These are phyloP conservation scores for Melanopsichium pennsylvanicum DNA, from an alignment of 1,284 basidiomycete genomes.

Conservation along the genomic window DNA sequence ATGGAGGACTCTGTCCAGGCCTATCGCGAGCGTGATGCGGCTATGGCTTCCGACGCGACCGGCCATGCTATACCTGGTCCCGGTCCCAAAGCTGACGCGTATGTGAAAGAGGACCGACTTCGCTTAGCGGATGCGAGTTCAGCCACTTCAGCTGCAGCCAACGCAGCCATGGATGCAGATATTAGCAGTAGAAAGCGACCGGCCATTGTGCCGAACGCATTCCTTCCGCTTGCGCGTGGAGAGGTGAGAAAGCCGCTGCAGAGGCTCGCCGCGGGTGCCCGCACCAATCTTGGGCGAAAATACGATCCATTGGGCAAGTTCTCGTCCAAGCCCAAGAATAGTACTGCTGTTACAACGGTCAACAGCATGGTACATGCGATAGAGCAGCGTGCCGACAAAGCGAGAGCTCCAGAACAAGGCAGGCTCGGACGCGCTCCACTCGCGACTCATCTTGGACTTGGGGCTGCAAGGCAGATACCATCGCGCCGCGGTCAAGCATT, in stretches of 20 bases:
- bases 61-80: neutral
- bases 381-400: too few relatives aligned
- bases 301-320: conserved; percentile 46
- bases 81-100: neutral
- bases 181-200: conserved; percentile 20
- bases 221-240: conserved; percentile 24
- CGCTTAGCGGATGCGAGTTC: conserved; percentile 29
- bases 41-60: neutral
- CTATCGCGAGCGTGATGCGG: conserved; percentile 10
- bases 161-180: conserved; percentile 28
- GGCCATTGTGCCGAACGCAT: conserved; percentile 38
- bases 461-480: conserved; percentile 8
- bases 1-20: conserved; percentile 4
- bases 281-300: conserved; percentile 27
- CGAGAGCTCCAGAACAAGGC: neutral
- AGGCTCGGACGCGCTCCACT: neutral
- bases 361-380: too few relatives aligned
- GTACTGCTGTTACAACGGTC: conserved; percentile 1
- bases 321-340: conserved; percentile 23
- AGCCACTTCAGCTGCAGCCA: conserved; percentile 25
- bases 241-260: conserved; percentile 26
- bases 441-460: neutral
- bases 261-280: conserved; percentile 16
- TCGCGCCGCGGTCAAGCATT: conserved; percentile 21
- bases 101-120: conserved; percentile 8